Evolutionary conservation across 2,329 filamentous ascomycete genomes (phyloP).

Genomic region (Lanzia echinophila): DNA sequence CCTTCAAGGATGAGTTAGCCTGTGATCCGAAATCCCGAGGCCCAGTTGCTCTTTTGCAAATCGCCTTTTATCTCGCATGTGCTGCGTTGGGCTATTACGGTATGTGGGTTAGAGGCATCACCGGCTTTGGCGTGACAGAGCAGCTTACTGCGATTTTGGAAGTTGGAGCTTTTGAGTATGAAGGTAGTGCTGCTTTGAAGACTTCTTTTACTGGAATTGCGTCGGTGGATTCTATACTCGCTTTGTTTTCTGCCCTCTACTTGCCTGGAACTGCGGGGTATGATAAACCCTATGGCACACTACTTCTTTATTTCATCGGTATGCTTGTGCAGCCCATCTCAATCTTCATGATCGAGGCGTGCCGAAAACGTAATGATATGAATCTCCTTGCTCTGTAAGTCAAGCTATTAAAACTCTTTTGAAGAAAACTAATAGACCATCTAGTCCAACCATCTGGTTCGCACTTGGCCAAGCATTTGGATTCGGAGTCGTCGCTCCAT

Average conservation of each 20-base stretch:
- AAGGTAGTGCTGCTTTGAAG: neutral
- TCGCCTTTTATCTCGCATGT: neutral
- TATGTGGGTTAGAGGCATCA: neutral
- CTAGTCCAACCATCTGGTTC: neutral
- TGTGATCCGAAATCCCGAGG: neutral
- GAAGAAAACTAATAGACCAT: neutral
- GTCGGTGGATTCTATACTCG: neutral
- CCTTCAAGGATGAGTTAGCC: slow-evolving; percentile 1
- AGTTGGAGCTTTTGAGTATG: neutral
- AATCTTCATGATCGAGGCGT: neutral
- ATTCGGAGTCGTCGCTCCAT: neutral
- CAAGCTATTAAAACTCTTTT: neutral
- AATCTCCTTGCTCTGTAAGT: slow-evolving; percentile 4
- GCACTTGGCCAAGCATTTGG: neutral
- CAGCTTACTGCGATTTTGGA: neutral
- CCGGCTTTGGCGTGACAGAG: neutral
- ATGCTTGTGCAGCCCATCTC: neutral
- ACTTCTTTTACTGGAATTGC: neutral
- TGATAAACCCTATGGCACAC: neutral
- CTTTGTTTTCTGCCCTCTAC: neutral
- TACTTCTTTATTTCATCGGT: neutral
- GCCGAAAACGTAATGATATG: slow-evolving; percentile 4
- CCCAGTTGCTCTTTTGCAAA: neutral
- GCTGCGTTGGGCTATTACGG: neutral
- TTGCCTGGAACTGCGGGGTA: neutral